Evolutionary conservation across 345 rosid species (phyloP).

Genomic region (Noccaea caerulescens): DNA sequence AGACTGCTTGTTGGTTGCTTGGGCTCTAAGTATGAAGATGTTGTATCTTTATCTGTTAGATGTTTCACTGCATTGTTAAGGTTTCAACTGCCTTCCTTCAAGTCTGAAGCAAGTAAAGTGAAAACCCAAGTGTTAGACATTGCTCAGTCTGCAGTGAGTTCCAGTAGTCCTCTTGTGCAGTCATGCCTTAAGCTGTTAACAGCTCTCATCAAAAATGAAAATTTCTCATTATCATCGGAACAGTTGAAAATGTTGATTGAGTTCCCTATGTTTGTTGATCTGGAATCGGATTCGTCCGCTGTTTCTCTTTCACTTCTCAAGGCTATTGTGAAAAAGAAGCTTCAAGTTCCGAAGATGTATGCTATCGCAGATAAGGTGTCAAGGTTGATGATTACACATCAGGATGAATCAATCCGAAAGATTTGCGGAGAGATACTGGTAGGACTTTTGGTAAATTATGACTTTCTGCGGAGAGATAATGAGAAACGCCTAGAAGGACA

Average conservation of each 20-base stretch:
- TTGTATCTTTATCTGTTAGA: slow-evolving; percentile 64
- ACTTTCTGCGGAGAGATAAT: slow-evolving; percentile 34
- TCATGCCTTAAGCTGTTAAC: slow-evolving; percentile 75
- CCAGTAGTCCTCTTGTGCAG: slow-evolving; percentile 62
- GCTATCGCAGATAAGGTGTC: slow-evolving; percentile 59
- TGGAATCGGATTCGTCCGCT: slow-evolving; percentile 60
- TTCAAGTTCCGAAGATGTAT: slow-evolving; percentile 70
- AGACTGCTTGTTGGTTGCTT: slow-evolving; percentile 64
- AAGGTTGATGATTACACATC: slow-evolving; percentile 77
- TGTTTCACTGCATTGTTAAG: slow-evolving; percentile 70
- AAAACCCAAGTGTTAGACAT: slow-evolving; percentile 55
- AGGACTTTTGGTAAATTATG: slow-evolving; percentile 61
- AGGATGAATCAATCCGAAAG: slow-evolving; percentile 63
- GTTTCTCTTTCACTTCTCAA: slow-evolving; percentile 71
- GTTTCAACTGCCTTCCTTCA: slow-evolving; percentile 70
- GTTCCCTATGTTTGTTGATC: slow-evolving; percentile 73
- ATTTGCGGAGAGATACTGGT: slow-evolving; percentile 65
- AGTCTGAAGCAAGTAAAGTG: slow-evolving; percentile 65
- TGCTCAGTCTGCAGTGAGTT: slow-evolving; percentile 53
- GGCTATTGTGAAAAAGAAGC: slow-evolving; percentile 64
- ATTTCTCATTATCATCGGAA: slow-evolving; percentile 58
- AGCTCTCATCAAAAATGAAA: slow-evolving; percentile 56
- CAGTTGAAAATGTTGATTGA: slow-evolving; percentile 59
- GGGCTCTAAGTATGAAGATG: slow-evolving; percentile 78
- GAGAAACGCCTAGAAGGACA: slow-evolving; percentile 56